Base-by-base conservation (phyloP, 352 stramenopile species). In the Globisporangium sylvaticum region DNA sequence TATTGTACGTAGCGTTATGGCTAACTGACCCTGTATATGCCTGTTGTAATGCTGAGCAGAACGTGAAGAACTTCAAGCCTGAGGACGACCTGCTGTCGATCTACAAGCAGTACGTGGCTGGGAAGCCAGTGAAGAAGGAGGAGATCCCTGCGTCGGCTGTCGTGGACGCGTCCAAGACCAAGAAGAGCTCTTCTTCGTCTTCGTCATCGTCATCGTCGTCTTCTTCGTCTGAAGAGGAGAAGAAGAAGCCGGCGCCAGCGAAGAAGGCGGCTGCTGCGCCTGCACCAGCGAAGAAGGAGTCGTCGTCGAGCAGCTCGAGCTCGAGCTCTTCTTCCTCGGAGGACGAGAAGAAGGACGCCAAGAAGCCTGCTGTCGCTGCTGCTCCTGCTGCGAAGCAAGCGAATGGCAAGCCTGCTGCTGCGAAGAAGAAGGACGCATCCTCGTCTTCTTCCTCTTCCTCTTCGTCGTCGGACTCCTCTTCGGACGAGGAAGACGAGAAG, bases 71-170 rank as follows among this genome's bases (percentile, higher is more conserved):
- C 29, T 87, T 90, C 59, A 73, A 80, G 60, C 70, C 50, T 18
- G 80, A 91, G 44, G 73, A 93, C 61, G 86, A 95, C 56, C 65
- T 95, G 57, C 64, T 95, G 57, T 70, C 78, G 22, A 78, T 95
- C 50, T 95, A 94, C 78, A 79, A 80, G 44, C 81, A 81, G 55
- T 90, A 92, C 66, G 20, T 94, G 54, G 66, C 67, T 18, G 72
- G 78, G 61, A 89, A 86, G 55, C 61, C 59, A 6, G n/a, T 61
- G 6, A 80, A 82, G 69, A 90, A 86, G 65, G 71, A 76, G 65
- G 76, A 82, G 56, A 85, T 91, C 70, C 76, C 79, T 31, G 75
- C 80, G 22, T 61, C 73, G 22, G 79, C 79, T 7, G 76, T 89
- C 7, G 75, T 92, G 18, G 79, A 91, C 50, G 81, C 76, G 2